Percentiles rank a stretch among this genome's conserved stretches.
Conservation (phyloP, 225 moss, liverwort and hornwort species). For the Marchantia polymorpha region DNA sequence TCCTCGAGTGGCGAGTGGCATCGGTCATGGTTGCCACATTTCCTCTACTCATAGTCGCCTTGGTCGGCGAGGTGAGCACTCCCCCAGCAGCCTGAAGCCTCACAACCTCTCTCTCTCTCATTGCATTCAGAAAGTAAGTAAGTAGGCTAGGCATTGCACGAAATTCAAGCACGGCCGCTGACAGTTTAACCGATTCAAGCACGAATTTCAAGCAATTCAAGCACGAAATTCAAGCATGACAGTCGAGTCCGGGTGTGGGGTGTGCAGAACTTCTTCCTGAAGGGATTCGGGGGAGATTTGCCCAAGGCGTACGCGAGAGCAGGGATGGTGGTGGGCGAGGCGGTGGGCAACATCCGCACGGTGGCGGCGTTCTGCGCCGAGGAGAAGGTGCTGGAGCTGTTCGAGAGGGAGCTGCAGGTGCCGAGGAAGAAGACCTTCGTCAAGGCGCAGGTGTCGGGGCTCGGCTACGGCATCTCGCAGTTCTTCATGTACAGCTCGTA, state of each 20-base stretch:
- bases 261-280: conserved; percentile 41
- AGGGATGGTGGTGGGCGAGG: conserved; percentile 39
- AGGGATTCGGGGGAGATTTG: conserved; percentile 48
- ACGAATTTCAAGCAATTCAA: no score
- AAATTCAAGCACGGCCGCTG: no score
- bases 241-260: no score
- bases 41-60: conserved; percentile 26
- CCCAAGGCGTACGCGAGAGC: conserved; percentile 38
- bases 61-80: conserved; percentile 25
- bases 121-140: no score
- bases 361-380: conserved; percentile 49
- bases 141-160: no score
- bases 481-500: conserved; percentile 58
- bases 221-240: no score
- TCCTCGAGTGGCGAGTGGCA: conserved; percentile 33
- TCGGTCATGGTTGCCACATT: conserved; percentile 31
- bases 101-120: no score
- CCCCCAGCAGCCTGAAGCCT: background rate
- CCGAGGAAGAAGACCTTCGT: conserved; percentile 33
- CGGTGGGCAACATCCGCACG: conserved; percentile 50
- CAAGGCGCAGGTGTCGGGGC: conserved; percentile 36
- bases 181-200: no score
- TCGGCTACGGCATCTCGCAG: conserved; percentile 51
- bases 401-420: conserved; percentile 28
- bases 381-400: conserved; percentile 39